Evolutionary conservation across 805 yeast species (phyloP).

Genomic region (Diddensiella santjacobensis): DNA sequence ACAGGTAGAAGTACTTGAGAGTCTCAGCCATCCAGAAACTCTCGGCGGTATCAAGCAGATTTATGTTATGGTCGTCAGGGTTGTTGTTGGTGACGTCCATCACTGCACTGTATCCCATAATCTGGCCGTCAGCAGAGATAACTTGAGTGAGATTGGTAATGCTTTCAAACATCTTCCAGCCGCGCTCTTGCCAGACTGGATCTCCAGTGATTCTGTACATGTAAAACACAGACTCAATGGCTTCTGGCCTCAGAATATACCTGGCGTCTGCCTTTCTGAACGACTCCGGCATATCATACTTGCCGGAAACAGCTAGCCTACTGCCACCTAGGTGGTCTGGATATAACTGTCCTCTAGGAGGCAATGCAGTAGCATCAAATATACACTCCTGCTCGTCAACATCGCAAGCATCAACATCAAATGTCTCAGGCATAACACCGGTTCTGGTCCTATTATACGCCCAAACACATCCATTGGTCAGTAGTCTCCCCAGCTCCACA

Average conservation of each 20-base stretch:
- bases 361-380: slow-evolving; percentile 9
- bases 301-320: slow-evolving; percentile 25
- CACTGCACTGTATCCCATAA: slow-evolving; percentile 39
- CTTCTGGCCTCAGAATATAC: slow-evolving; percentile 55
- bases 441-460: slow-evolving; percentile 37
- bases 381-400: slow-evolving; percentile 8
- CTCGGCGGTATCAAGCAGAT: slow-evolving; percentile 48
- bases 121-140: slow-evolving; percentile 26
- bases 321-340: slow-evolving; percentile 20
- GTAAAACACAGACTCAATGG: slow-evolving; percentile 57
- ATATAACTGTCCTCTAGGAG: neutral
- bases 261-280: slow-evolving; percentile 29
- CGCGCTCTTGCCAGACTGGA: slow-evolving; percentile 51
- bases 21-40: slow-evolving; percentile 95
- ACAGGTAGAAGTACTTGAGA: slow-evolving; percentile 72
- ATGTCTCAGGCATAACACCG: slow-evolving; percentile 45
- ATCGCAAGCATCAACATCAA: slow-evolving; percentile 32
- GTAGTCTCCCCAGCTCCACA: slow-evolving; percentile 39
- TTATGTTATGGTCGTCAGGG: slow-evolving; percentile 54
- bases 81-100: slow-evolving; percentile 39
- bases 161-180: slow-evolving; percentile 45
- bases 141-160: slow-evolving; percentile 27
- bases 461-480: slow-evolving; percentile 49
- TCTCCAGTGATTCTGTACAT: slow-evolving; percentile 62
- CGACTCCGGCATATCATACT: slow-evolving; percentile 24